Conservation (phyloP, 768 basidiomycete species). For the Leucocoprinus birnbaumii region DNA sequence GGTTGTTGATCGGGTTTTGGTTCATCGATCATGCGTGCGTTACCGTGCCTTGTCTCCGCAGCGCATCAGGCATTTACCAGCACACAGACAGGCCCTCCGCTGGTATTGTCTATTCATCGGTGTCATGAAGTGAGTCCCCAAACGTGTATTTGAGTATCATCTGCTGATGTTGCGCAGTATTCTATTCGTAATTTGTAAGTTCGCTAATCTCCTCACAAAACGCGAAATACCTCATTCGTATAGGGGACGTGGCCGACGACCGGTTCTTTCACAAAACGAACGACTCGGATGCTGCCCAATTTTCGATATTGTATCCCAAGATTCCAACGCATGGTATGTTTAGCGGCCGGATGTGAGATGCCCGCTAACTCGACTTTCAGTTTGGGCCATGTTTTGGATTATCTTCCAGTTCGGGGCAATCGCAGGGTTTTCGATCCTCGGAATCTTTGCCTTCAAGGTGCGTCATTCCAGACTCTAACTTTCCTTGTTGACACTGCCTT, state of each 20-base stretch:
- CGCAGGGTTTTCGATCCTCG: conserved; percentile 76
- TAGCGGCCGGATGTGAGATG: background rate
- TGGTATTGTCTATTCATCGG: conserved; percentile 85
- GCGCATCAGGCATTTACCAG: conserved; percentile 5
- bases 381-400: conserved; percentile 88
- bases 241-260: conserved; percentile 94
- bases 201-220: background rate
- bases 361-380: conserved; percentile 30
- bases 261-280: conserved; percentile 93
- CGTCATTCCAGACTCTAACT: conserved; percentile 11
- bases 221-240: background rate
- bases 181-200: conserved; percentile 85
- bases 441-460: conserved; percentile 83
- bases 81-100: conserved; percentile 66
- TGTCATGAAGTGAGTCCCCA: conserved; percentile 69
- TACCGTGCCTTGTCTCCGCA: conserved; percentile 6
- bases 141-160: background rate
- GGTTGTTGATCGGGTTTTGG: conserved; percentile 89
- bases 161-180: conserved; percentile 40
- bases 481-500: conserved; percentile 4
- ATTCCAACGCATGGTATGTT: conserved; percentile 69
- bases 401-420: conserved; percentile 73
- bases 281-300: conserved; percentile 92
- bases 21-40: conserved; percentile 89
- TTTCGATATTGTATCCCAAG: conserved; percentile 67